Evolutionary conservation across 129 eudicot species (phyloP).

Genomic region (Scalesia atractyloides): DNA sequence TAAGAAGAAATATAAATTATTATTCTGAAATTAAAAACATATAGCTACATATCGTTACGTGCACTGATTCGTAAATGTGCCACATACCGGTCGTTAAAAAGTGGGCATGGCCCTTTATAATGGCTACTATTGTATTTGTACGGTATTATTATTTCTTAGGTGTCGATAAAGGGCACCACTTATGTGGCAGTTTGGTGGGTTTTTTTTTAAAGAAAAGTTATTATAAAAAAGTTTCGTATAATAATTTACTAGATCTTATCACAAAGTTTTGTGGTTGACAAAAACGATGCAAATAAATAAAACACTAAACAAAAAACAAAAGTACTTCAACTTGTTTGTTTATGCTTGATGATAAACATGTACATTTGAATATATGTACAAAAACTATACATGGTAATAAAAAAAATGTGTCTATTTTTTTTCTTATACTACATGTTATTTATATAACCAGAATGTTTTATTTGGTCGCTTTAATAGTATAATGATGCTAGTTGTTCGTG

Average conservation of each 20-base stretch:
- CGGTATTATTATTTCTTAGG: constrained; percentile 4
- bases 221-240: constrained; percentile 4
- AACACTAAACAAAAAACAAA: background rate
- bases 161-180: constrained; percentile 31
- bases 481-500: constrained; percentile 22
- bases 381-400: too few species aligned
- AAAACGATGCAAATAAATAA: background rate
- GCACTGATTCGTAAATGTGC: background rate
- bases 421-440: background rate
- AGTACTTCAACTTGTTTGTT: background rate
- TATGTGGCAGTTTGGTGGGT: constrained; percentile 8
- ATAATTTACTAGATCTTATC: constrained; percentile 2
- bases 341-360: background rate
- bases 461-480: background rate
- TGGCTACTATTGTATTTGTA: constrained; percentile 9
- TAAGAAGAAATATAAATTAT: too few species aligned
- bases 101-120: constrained; percentile 21
- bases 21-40: background rate
- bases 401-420: background rate
- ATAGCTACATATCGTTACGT: background rate
- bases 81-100: background rate
- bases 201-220: background rate
- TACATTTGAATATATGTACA: background rate
- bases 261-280: background rate
- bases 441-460: background rate